Conservation (phyloP, 2,329 filamentous ascomycete species). For the Calonectria hawksworthii region DNA sequence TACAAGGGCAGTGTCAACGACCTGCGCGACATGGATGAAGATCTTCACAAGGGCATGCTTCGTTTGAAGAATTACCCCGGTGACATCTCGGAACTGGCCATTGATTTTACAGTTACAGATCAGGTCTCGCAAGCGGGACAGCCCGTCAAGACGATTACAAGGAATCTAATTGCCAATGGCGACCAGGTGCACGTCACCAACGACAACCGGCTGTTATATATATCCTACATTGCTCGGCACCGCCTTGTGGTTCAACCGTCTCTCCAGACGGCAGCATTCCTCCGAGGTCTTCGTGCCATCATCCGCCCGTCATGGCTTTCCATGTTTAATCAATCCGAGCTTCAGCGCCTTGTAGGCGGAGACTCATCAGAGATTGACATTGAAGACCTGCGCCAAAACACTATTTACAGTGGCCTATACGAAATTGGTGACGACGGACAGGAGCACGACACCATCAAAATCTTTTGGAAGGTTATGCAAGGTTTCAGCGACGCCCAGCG, state of each 20-base stretch:
- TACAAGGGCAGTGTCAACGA: slow-evolving; percentile 97
- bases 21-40: slow-evolving; percentile 90
- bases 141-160: slow-evolving; percentile 74
- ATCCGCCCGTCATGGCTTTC: slow-evolving; percentile 94
- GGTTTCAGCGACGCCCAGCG: slow-evolving; percentile 81
- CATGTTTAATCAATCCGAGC: slow-evolving; percentile 98
- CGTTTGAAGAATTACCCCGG: slow-evolving; percentile 88
- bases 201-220: slow-evolving; percentile 93
- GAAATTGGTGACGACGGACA: slow-evolving; percentile 87
- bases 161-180: slow-evolving; percentile 83
- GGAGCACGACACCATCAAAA: slow-evolving; percentile 86
- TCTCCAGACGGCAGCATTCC: slow-evolving; percentile 87
- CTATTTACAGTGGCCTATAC: slow-evolving; percentile 89
- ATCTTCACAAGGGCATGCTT: slow-evolving; percentile 87
- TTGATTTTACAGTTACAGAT: slow-evolving; percentile 93
- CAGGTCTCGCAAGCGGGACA: slow-evolving; percentile 63
- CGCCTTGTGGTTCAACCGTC: slow-evolving; percentile 85
- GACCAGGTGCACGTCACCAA: slow-evolving; percentile 87
- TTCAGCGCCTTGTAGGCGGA: slow-evolving; percentile 93
- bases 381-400: slow-evolving; percentile 86
- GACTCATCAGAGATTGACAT: slow-evolving; percentile 90
- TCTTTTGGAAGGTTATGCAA: slow-evolving; percentile 94
- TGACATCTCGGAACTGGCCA: slow-evolving; percentile 77
- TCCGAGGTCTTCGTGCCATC: slow-evolving; percentile 87
- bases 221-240: slow-evolving; percentile 90